phyloP scores from a whole-genome alignment of 768 basidiomycete species.

The Rhizopogon vesiculosus region DNA sequence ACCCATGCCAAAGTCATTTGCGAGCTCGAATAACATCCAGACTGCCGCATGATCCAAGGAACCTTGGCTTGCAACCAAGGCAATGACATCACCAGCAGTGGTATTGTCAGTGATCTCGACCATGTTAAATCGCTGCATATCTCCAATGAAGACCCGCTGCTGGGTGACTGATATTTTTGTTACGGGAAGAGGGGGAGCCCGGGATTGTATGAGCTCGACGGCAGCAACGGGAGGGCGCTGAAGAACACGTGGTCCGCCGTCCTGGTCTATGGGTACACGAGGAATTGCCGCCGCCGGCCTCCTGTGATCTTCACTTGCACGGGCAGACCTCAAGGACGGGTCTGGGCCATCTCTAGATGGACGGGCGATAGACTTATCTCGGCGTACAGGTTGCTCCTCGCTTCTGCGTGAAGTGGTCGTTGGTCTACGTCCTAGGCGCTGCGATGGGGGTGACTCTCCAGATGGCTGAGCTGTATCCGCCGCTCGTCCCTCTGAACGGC shows the following conservation, averaged over 20 bases:
- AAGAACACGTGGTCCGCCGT: constrained; percentile 17
- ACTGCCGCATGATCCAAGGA: constrained; percentile 59
- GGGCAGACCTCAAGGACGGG: constrained; percentile 12
- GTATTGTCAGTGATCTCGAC: constrained; percentile 68
- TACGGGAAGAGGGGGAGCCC: constrained; percentile 16
- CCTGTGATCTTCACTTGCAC: constrained; percentile 23
- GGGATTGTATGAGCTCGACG: neutral
- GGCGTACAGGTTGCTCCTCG: constrained; percentile 1
- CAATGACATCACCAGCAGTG: constrained; percentile 68
- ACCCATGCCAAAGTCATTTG: constrained; percentile 94
- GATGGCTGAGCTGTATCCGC: constrained; percentile 32
- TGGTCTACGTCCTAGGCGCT: constrained; percentile 31
- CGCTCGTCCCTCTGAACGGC: constrained; percentile 36
- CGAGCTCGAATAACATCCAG: constrained; percentile 91
- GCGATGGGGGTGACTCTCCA: constrained; percentile 21
- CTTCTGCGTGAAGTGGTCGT: constrained; percentile 25
- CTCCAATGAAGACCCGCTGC: constrained; percentile 74
- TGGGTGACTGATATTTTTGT: constrained; percentile 38
- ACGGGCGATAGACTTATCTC: neutral
- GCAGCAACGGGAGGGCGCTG: constrained; percentile 32
- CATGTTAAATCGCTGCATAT: constrained; percentile 69
- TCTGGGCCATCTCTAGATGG: constrained; percentile 14
- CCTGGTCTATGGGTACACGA: constrained; percentile 17
- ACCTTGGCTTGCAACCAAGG: constrained; percentile 60
- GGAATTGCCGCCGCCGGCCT: constrained; percentile 14